Base-by-base conservation (phyloP, 306 rosid species). In the Gastrolobium bilobum region DNA sequence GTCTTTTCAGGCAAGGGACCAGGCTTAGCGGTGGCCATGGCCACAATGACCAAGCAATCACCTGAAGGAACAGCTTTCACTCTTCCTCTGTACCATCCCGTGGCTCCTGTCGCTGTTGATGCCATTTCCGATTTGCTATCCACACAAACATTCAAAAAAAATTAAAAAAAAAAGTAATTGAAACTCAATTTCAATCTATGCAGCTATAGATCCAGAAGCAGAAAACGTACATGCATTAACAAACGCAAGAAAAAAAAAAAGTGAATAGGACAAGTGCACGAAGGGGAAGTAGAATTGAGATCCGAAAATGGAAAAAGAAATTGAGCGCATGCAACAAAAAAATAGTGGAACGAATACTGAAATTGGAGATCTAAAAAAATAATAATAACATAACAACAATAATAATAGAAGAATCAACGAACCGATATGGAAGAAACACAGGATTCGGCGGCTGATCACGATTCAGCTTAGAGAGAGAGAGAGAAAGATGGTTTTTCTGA, bases 41-140 rank as follows among this genome's bases (percentile, higher is more conserved):
- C 98, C 71, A 89, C 80, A 79, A 95, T 83, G 52, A 92, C 96
- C 86, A 95, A 63, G 84, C 97, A 92, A 78, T 95, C 98, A 67
- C 99, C 99, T 2, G 99, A 95, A 37, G 96, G 78, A 82, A 95
- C 96, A 13, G 91, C 96, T 82, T 95, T 95, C 62, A 95, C 99
- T 58, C 81, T 90, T 82, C 96, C 99, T 79, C 74, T 88, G 89
- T 91, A 91, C 99, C 99, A 95, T 78, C 88, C 92, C 14, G 94
- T 68, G 33, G 87, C 68, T 68, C 82, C 94, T 50, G 87, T 84
- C 73, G 87, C 85, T 76, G 94, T 71, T 62, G 97, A 86, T 53
- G 97, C 97, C 99, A 95, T 92, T 86, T 10, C 79, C 46, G 61
- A 87, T 72, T 81, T 84, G 47, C 58, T 40, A 67, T 15, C 46